These are phyloP conservation scores for Globisporangium heterothallicum DNA, from an alignment of 352 stramenopile genomes.

Conservation along the genomic window DNA sequence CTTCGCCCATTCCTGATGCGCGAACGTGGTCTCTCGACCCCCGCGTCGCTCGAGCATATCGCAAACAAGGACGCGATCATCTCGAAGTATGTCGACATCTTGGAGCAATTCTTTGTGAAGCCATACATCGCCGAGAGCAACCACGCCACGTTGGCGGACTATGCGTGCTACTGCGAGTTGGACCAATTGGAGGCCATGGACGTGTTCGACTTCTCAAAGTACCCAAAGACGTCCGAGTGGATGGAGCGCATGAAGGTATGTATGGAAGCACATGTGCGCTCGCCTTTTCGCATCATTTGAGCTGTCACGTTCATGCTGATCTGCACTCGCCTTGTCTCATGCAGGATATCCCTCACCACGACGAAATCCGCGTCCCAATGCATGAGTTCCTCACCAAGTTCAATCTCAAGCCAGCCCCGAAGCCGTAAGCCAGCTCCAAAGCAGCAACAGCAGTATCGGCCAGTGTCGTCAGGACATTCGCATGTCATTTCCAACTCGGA, in stretches of 20 bases:
- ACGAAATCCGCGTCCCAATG: conserved; percentile 27
- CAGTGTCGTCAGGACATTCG: too few species aligned
- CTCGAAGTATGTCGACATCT: conserved; percentile 14
- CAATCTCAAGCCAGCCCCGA: conserved; percentile 11
- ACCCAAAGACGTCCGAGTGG: conserved; percentile 31
- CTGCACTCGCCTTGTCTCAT: too few species aligned
- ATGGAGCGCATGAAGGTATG: conserved; percentile 29
- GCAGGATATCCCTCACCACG: conserved; percentile 24
- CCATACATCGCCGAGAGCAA: conserved; percentile 22
- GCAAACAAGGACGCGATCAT: conserved; percentile 18
- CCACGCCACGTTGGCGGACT: conserved; percentile 33
- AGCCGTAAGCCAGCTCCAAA: not conserved
- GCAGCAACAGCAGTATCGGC: not conserved
- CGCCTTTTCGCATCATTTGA: not conserved
- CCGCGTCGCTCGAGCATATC: conserved; percentile 15
- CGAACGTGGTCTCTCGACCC: conserved; percentile 4
- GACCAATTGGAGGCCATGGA: conserved; percentile 30
- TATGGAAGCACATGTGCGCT: not conserved
- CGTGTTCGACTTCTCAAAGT: conserved; percentile 29
- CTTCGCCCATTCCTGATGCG: conserved; percentile 27
- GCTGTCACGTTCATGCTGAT: too few species aligned
- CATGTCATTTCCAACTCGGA: too few species aligned
- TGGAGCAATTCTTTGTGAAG: conserved; percentile 29
- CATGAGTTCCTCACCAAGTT: conserved; percentile 28
- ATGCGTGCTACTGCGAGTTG: conserved; percentile 38